Base-by-base conservation (phyloP, 2,329 filamentous ascomycete species). In the Exophiala mesophila region DNA sequence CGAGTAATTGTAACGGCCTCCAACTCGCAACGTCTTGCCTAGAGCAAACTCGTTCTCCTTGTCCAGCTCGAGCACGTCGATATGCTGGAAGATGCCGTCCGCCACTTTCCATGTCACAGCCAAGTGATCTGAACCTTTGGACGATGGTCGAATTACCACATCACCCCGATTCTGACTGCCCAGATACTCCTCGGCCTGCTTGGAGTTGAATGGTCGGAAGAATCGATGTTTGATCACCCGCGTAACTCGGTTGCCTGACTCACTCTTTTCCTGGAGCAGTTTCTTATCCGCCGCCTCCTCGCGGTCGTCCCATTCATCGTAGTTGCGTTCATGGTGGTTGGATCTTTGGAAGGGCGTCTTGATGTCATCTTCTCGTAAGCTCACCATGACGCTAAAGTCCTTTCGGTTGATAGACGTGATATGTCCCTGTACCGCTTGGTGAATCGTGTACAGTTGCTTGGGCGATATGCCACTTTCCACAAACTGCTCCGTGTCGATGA, bases 81-180 rank as follows among this genome's bases (percentile, higher is more conserved):
- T 87, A 64, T 98, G 92, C 66, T 98, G 89, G 63, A 89, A 98
- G n/a, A 97, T 82, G 46, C 85, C 84, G 62, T 97, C 88, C 1
- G 88, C 84, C 10, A 98, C 89, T 71, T 98, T 98, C 92, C 92
- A 98, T 0, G 92, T 98, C 34, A 98, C 81, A 5, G 90, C 88
- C 41, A 98, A 73, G 69, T 98, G 92, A 63, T 98, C 92, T 45
- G 88, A 85, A 32, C 92, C 92, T 64, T 94, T 95, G 19, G 88
- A 95, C 1, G 88, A 96, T 3, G 92, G 90, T 32, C 92, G 83
- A 59, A 98, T 96, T 47, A 98, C 88, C 41, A 94, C 84, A 63
- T 97, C 92, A 36, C 92, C 92, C 5, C 82, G 75, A 38, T 83
- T 78, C 62, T 94, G 87, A 10, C 85, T 86, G 30, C 88, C 88